These are phyloP conservation scores for Alternaria postmessia DNA, from an alignment of 2,329 filamentous ascomycete species.

Conservation along the genomic window DNA sequence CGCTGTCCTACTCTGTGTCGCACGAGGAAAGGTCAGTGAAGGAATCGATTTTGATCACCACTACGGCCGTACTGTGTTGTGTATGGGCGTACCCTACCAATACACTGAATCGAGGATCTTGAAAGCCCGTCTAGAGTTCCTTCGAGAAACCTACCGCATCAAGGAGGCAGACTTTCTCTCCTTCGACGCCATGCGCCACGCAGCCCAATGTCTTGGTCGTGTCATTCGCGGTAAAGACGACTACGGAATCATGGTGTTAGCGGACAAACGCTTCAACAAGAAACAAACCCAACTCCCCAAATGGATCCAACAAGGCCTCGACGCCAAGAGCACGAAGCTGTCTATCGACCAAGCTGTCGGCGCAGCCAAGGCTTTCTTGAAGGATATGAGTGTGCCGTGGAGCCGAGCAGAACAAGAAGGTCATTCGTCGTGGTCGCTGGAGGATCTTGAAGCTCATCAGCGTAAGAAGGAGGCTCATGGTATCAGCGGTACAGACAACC, in stretches of 20 bases:
- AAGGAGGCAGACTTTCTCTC: slow-evolving; percentile 97
- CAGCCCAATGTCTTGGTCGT: slow-evolving; percentile 93
- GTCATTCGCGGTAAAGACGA: slow-evolving; percentile 97
- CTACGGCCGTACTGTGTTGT: slow-evolving; percentile 93
- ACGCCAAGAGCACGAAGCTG: slow-evolving; percentile 86
- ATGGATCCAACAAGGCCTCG: slow-evolving; percentile 91
- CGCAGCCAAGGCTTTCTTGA: slow-evolving; percentile 85
- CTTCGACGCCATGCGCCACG: slow-evolving; percentile 99
- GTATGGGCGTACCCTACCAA: slow-evolving; percentile 97
- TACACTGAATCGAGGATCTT: slow-evolving; percentile 98
- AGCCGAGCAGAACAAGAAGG: slow-evolving; percentile 84
- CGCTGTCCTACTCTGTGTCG: slow-evolving; percentile 91
- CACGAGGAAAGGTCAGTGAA: slow-evolving; percentile 95
- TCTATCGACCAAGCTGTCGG: slow-evolving; percentile 96
- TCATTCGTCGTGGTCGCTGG: slow-evolving; percentile 88
- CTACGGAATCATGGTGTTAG: slow-evolving; percentile 99
- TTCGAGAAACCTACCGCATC: slow-evolving; percentile 97
- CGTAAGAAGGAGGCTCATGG: slow-evolving; percentile 74
- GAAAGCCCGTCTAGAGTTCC: slow-evolving; percentile 92
- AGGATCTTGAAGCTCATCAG: slow-evolving; percentile 80
- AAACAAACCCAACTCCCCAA: slow-evolving; percentile 91
- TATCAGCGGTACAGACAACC: slow-evolving; percentile 67
- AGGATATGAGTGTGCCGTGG: slow-evolving; percentile 92
- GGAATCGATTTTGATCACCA: slow-evolving; percentile 99
- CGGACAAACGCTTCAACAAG: slow-evolving; percentile 91